Evolutionary conservation across 2,329 filamentous ascomycete genomes (phyloP).

Genomic region (Ustulina deusta): DNA sequence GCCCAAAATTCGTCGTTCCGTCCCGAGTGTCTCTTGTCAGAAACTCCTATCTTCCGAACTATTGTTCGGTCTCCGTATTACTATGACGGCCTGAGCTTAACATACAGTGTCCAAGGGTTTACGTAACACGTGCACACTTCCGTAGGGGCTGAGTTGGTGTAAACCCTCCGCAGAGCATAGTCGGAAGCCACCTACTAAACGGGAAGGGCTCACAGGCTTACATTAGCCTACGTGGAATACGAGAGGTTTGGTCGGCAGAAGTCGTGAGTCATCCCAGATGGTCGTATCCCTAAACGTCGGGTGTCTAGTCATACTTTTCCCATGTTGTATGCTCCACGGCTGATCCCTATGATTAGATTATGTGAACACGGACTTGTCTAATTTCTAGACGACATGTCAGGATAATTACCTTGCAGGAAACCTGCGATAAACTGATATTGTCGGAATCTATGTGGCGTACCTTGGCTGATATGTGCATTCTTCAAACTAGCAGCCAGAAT

Average conservation of each 20-base stretch:
- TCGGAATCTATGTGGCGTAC: background rate
- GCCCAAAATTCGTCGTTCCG: background rate
- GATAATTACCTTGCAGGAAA: background rate
- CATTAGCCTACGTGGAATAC: background rate
- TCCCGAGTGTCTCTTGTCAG: background rate
- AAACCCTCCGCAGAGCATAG: background rate
- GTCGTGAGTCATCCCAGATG: background rate
- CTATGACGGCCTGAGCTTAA: background rate
- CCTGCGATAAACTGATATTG: background rate
- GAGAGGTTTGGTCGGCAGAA: background rate
- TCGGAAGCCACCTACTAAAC: background rate
- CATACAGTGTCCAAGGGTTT: background rate
- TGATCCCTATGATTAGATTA: background rate
- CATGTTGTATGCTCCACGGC: background rate
- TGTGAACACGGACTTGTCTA: background rate
- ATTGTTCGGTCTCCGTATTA: background rate
- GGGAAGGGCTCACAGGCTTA: background rate
- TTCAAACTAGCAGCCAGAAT: background rate
- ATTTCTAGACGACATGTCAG: background rate
- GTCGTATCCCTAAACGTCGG: background rate
- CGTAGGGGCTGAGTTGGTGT: background rate
- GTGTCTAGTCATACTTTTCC: background rate
- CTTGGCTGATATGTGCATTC: background rate
- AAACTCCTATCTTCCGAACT: background rate
- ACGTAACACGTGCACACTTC: background rate